Conservation (phyloP, 305 asterid genomes). For the Nicotiana rustica region DNA sequence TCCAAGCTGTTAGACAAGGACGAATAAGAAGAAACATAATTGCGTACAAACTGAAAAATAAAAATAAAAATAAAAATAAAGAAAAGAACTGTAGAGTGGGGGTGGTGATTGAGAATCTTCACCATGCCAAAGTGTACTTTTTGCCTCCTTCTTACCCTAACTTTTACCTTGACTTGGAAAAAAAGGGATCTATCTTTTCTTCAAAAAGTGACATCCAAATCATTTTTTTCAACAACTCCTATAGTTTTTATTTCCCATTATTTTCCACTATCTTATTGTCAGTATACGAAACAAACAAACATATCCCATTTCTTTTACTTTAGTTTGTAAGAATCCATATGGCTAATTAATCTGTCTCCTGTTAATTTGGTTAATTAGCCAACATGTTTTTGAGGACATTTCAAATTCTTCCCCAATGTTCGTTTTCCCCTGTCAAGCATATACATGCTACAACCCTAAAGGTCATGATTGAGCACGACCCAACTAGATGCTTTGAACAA, state of each 20-base stretch:
- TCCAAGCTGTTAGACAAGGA: background rate
- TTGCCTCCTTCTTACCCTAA: conserved; percentile 32
- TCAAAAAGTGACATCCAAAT: conserved; percentile 10
- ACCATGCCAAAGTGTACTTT: conserved; percentile 34
- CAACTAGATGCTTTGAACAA: background rate
- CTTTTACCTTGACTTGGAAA: conserved; percentile 31
- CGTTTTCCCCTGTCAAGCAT: background rate
- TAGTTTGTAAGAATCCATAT: background rate
- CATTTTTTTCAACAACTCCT: background rate
- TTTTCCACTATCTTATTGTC: background rate
- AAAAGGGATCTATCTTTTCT: conserved; percentile 26
- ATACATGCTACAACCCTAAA: background rate
- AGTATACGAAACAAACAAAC: background rate
- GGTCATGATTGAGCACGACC: background rate
- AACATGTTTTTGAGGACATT: background rate
- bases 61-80: background rate
- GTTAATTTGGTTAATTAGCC: background rate
- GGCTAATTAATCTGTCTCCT: background rate
- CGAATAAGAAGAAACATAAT: background rate
- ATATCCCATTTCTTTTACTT: background rate
- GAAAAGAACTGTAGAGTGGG: background rate
- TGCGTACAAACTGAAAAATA: background rate
- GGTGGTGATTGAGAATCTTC: conserved; percentile 15
- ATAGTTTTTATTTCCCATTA: background rate
- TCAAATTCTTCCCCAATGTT: background rate